Conservation (phyloP, 495 filamentous ascomycete genomes). For the Schizothecium vesticola region DNA sequence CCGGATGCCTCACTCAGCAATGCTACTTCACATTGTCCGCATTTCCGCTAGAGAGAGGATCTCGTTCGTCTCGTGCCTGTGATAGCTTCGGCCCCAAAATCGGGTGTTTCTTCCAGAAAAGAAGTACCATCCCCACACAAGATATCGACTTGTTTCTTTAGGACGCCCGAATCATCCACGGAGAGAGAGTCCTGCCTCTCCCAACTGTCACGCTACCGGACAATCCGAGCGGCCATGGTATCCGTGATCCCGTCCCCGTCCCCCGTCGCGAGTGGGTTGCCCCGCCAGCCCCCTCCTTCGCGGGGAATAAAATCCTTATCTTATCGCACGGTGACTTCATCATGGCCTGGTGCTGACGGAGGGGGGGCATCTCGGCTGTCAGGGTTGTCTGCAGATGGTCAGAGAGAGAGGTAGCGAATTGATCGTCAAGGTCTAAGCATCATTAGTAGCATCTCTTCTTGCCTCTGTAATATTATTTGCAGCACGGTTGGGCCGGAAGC, state of each 20-base stretch:
- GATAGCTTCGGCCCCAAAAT: not conserved
- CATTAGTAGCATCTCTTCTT: not conserved
- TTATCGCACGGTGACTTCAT: constrained; percentile 34
- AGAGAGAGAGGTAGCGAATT: not conserved
- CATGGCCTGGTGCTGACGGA: not conserved
- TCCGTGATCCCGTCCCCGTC: not conserved
- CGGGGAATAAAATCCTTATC: constrained; percentile 27
- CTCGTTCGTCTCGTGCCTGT: not conserved
- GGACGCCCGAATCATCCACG: not conserved
- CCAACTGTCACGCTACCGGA: not conserved
- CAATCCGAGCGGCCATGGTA: not conserved
- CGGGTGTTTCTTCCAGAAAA: not conserved
- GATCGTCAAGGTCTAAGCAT: not conserved
- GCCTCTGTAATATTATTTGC: not conserved
- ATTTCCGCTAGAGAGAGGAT: not conserved
- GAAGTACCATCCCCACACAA: not conserved
- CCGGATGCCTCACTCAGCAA: constrained; percentile 11
- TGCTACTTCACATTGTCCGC: not conserved
- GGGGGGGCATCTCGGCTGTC: not conserved
- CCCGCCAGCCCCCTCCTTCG: constrained; percentile 11
- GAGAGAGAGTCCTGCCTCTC: not conserved
- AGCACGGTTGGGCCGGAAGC: constrained; percentile 11
- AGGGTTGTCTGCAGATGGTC: not conserved
- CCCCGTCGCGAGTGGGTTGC: not conserved
- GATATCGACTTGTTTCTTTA: not conserved